Conservation (phyloP, 73 alveolate species). For the Paramecium bursaria region DNA sequence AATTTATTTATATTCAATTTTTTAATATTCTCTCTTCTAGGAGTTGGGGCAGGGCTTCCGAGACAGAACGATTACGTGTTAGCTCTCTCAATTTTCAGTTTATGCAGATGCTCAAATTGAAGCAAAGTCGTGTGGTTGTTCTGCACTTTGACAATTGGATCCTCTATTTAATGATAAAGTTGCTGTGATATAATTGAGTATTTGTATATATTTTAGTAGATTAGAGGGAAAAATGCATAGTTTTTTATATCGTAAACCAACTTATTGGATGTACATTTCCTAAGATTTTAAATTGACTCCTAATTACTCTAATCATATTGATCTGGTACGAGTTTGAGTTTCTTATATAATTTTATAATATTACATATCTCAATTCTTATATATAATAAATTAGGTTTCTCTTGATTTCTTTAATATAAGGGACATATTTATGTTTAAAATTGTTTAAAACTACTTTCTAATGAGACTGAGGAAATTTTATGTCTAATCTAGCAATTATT, state of each 20-base stretch:
- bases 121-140: background rate
- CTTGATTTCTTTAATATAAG: conserved; percentile 1
- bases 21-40: too few species aligned
- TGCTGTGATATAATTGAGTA: background rate
- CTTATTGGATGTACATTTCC: conserved; percentile 28
- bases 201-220: background rate
- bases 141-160: background rate
- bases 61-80: too few species aligned
- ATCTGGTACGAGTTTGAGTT: conserved; percentile 13
- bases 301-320: background rate
- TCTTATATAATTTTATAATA: background rate
- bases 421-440: background rate
- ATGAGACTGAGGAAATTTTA: too few species aligned
- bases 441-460: too few species aligned
- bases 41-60: too few species aligned
- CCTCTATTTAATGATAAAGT: background rate
- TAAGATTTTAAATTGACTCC: background rate
- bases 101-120: conserved; percentile 2
- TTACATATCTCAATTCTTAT: conserved; percentile 23
- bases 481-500: too few species aligned
- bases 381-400: conserved; percentile 14
- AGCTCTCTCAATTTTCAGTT: too few species aligned
- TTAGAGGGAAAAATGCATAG: background rate
- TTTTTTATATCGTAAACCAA: conserved; percentile 24
- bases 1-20: too few species aligned